Conservation (phyloP, 2,329 filamentous ascomycete genomes). For the Fonsecaea monophora region DNA sequence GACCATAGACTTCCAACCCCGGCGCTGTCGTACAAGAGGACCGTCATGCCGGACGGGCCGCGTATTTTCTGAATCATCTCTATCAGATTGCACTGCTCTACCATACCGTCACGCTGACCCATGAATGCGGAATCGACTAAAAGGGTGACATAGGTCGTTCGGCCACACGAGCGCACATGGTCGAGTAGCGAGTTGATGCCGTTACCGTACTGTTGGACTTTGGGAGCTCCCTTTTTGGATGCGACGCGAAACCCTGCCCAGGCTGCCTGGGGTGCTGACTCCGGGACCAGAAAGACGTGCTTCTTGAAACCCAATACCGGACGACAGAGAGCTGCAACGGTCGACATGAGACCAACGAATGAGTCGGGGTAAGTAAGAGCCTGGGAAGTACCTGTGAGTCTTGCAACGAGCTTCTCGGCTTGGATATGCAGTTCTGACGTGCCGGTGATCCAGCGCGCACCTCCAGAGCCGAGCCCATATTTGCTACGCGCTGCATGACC, state of each 20-base stretch:
- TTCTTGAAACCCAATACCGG: conserved; percentile 22
- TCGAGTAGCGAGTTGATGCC: background rate
- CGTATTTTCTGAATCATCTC: background rate
- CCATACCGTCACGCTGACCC: background rate
- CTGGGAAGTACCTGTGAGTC: background rate
- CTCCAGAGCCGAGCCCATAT: conserved; percentile 22
- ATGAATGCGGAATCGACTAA: background rate
- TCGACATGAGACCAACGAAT: conserved; percentile 25
- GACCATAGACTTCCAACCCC: conserved; percentile 8
- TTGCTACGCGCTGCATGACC: conserved; percentile 12
- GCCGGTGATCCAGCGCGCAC: conserved; percentile 23
- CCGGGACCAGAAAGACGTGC: conserved; percentile 19
- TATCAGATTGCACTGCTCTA: background rate
- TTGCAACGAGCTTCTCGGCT: conserved; percentile 12
- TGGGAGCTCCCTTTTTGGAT: conserved; percentile 10
- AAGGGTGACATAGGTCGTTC: background rate
- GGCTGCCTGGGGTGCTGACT: conserved; percentile 4
- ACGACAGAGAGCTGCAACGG: conserved; percentile 19
- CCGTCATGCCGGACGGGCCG: conserved; percentile 18
- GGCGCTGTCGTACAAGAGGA: conserved; percentile 4
- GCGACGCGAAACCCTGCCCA: conserved; percentile 16
- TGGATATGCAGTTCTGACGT: conserved; percentile 20
- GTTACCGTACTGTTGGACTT: conserved; percentile 3
- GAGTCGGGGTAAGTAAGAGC: conserved; percentile 21
- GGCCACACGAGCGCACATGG: background rate